Conservation (phyloP, 2,329 filamentous ascomycete genomes). For the Ceratocystis papillata region DNA sequence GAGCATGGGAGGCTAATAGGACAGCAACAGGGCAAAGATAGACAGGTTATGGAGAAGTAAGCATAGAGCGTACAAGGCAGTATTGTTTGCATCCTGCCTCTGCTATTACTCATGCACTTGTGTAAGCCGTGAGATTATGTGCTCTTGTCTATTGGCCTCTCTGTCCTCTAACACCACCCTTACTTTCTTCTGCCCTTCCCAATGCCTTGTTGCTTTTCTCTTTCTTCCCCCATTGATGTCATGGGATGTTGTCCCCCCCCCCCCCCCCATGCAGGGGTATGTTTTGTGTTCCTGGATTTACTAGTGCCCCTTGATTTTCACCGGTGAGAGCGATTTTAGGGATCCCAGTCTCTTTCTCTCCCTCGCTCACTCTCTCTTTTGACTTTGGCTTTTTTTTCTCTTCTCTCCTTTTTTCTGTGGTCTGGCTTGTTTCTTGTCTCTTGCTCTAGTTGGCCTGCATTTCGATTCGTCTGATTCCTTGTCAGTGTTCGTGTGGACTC, state of each 20-base stretch:
- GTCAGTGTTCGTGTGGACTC: not conserved
- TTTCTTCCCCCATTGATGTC: slow-evolving; percentile 1
- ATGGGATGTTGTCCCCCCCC: not conserved
- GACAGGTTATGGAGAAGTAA: too few species aligned
- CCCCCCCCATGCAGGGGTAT: slow-evolving; percentile 4
- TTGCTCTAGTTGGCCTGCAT: not conserved
- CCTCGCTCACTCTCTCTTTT: not conserved
- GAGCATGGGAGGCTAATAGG: too few species aligned
- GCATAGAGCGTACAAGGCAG: too few species aligned
- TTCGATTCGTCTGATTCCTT: not conserved
- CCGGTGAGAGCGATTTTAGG: not conserved
- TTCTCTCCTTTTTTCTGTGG: not conserved
- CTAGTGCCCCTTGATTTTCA: slow-evolving; percentile 5
- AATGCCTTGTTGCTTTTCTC: not conserved
- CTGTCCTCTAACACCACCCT: not conserved
- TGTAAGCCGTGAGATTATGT: too few species aligned
- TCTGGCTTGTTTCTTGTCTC: not conserved
- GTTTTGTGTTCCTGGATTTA: slow-evolving; percentile 16
- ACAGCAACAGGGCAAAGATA: too few species aligned
- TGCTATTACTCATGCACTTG: too few species aligned
- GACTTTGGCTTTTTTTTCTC: not conserved
- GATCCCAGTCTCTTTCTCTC: not conserved
- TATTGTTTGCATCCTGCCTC: too few species aligned
- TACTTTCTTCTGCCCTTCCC: not conserved
- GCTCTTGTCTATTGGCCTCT: too few species aligned